Percentiles rank a stretch among this genome's conserved stretches.
These are phyloP conservation scores for Dillenia suffruticosa DNA, from an alignment of 164 flowering plant genomes.

Conservation along the genomic window DNA sequence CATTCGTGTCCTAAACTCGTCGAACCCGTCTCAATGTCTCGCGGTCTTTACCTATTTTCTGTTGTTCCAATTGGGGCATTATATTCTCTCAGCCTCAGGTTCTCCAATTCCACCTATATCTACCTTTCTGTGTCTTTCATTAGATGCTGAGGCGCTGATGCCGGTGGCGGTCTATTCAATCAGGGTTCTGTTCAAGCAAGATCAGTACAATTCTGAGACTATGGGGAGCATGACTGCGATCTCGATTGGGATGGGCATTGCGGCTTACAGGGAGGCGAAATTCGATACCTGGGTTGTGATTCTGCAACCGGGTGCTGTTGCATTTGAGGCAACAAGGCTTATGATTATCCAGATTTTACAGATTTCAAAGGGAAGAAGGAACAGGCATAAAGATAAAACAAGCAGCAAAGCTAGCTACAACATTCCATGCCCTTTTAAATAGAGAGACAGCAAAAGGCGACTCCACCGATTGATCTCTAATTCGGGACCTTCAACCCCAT, in stretches of 20 bases:
- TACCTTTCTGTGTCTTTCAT: constrained; percentile 32
- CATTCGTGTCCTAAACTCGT: constrained; percentile 18
- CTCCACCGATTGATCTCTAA: no score
- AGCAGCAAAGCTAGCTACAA: no score
- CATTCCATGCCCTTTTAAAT: no score
- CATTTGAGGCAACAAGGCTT: constrained; percentile 21
- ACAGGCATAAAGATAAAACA: no score
- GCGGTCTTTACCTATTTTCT: constrained; percentile 13
- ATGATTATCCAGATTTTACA: constrained; percentile 22
- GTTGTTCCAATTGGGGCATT: constrained; percentile 26
- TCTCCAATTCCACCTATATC: constrained; percentile 24
- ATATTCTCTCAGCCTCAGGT: constrained; percentile 22
- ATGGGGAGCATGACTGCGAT: constrained; percentile 23
- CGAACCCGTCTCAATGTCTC: constrained; percentile 19
- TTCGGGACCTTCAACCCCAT: no score
- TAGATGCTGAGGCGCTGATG: constrained; percentile 31
- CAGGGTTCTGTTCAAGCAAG: constrained; percentile 17
- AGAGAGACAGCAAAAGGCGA: no score
- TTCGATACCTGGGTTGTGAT: constrained; percentile 21
- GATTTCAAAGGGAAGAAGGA: constrained; percentile 14
- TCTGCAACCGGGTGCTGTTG: constrained; percentile 20
- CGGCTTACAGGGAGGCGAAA: constrained; percentile 24
- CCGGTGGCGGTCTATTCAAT: constrained; percentile 24
- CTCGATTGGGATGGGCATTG: constrained; percentile 21
- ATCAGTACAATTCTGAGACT: constrained; percentile 7